Evolutionary conservation across 371 early-diverging fungal species (phyloP).

Genomic region (Gilbertella persicaria): DNA sequence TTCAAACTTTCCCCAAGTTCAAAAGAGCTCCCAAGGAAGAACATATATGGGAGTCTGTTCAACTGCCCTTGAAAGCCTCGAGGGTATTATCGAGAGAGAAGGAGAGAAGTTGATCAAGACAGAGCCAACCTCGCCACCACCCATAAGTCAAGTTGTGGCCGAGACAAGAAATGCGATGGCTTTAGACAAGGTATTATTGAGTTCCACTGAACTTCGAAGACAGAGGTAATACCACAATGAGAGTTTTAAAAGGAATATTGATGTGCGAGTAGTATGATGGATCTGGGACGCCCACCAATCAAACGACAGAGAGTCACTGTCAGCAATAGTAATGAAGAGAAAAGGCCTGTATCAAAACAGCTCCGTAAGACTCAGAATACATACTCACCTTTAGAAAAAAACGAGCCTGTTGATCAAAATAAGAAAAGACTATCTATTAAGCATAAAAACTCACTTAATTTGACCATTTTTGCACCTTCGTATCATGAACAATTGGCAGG

Average conservation of each 20-base stretch:
- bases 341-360: not conserved
- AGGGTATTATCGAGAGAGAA: conserved; percentile 9
- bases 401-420: not conserved
- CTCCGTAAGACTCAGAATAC: conserved; percentile 12
- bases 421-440: conserved; percentile 31
- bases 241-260: not conserved
- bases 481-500: conserved; percentile 55
- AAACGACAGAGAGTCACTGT: not conserved
- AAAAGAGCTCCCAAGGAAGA: conserved; percentile 28
- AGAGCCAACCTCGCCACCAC: conserved; percentile 26
- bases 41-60: conserved; percentile 29
- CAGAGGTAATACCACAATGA: conserved; percentile 10
- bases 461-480: conserved; percentile 63
- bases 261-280: not conserved
- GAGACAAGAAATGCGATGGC: conserved; percentile 30
- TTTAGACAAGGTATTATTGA: conserved; percentile 24
- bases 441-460: conserved; percentile 54
- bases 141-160: conserved; percentile 4
- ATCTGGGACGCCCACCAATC: not conserved
- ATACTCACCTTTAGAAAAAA: not conserved
- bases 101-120: conserved; percentile 8
- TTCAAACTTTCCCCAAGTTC: conserved; percentile 24
- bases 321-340: not conserved
- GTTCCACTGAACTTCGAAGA: conserved; percentile 16
- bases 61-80: conserved; percentile 22